phyloP scores from a whole-genome alignment of 164 flowering plant species.

The Vitis rotundifolia region DNA sequence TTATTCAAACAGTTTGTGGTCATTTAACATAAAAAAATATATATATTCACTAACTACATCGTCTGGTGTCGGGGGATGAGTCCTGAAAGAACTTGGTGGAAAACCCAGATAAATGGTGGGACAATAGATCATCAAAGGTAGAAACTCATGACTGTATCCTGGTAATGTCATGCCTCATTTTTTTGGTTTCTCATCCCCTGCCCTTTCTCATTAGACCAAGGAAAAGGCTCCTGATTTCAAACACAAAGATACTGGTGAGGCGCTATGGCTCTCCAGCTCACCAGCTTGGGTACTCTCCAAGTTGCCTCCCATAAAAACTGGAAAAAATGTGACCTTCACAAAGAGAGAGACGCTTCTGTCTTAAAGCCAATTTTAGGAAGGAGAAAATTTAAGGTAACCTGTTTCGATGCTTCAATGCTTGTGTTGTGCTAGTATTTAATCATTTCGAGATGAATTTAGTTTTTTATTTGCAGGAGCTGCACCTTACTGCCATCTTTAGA shows the following conservation, averaged over 20 bases:
- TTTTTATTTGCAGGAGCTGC: too few relatives aligned
- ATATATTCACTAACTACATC: background rate
- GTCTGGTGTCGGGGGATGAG: constrained; percentile 24
- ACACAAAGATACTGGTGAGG: constrained; percentile 61
- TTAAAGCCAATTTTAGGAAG: too few relatives aligned
- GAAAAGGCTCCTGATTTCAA: constrained; percentile 56
- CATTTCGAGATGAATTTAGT: too few relatives aligned
- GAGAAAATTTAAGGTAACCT: too few relatives aligned
- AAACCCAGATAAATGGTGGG: constrained; percentile 76
- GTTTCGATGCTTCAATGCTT: too few relatives aligned
- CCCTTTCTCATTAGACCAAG: constrained; percentile 16
- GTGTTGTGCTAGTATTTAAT: too few relatives aligned
- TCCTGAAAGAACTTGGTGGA: constrained; percentile 64
- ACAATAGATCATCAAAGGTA: constrained; percentile 64
- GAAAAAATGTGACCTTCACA: background rate
- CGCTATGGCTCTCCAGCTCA: constrained; percentile 45
- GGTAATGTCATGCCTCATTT: background rate
- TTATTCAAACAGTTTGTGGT: too few relatives aligned
- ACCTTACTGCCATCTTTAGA: too few relatives aligned
- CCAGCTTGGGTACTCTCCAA: constrained; percentile 54
- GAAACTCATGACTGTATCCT: too few relatives aligned
- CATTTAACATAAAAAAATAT: background rate
- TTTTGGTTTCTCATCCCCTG: background rate
- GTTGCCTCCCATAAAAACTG: constrained; percentile 41
- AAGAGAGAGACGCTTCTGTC: background rate